phyloP scores from a whole-genome alignment of 176 grass and related monocot genomes.

The Coix lacrymajobi region DNA sequence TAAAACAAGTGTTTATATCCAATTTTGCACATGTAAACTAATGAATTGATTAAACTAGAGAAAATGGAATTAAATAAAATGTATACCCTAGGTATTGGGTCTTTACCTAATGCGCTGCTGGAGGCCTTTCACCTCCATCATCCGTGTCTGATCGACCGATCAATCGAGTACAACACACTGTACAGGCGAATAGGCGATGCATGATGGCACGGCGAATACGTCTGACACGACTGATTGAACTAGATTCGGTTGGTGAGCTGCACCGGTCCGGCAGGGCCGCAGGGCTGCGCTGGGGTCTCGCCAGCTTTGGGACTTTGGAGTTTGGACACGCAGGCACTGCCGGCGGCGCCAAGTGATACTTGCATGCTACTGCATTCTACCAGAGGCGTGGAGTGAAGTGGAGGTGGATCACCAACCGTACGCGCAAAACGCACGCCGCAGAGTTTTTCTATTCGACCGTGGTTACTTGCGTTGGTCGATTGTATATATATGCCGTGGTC shows the following conservation, averaged over 20 bases:
- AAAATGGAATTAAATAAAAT: background rate
- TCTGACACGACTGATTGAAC: constrained; percentile 19
- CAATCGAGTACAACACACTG: background rate
- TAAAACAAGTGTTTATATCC: background rate
- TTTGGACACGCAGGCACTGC: background rate
- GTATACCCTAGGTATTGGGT: background rate
- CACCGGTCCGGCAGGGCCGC: background rate
- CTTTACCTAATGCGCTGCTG: constrained; percentile 26
- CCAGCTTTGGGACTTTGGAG: background rate
- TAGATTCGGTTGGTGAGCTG: constrained; percentile 30
- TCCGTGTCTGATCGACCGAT: background rate
- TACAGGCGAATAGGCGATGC: background rate
- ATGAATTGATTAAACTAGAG: background rate
- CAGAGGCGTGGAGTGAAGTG: background rate
- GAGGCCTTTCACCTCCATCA: constrained; percentile 22
- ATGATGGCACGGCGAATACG: background rate
- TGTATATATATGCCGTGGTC: background rate
- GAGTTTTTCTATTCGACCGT: background rate
- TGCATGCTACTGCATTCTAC: constrained; percentile 51
- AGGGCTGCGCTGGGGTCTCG: background rate
- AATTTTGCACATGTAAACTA: background rate
- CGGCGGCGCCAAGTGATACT: constrained; percentile 17
- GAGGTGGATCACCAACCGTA: constrained; percentile 20
- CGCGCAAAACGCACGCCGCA: background rate
- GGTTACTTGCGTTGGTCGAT: background rate